These are phyloP conservation scores for Endotrypanum monterogeii DNA, from an alignment of 208 protist species.

Conservation along the genomic window DNA sequence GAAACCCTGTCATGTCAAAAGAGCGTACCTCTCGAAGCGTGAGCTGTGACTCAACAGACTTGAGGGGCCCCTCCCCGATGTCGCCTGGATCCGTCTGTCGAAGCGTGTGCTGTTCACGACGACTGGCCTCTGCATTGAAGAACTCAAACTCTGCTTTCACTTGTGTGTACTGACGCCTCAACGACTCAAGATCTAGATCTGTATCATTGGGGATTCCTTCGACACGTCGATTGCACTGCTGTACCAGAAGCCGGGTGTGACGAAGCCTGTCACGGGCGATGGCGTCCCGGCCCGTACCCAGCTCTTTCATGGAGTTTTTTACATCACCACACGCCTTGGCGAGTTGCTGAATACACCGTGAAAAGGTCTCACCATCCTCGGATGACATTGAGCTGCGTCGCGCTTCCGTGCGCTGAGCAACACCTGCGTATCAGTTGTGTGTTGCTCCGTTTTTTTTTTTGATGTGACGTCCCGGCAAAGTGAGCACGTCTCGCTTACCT, in stretches of 20 bases:
- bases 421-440: too few species aligned
- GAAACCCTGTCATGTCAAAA: conserved; percentile 61
- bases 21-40: conserved; percentile 46
- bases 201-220: conserved; percentile 21
- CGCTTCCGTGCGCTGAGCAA: too few species aligned
- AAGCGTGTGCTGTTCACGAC: conserved; percentile 63
- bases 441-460: too few species aligned
- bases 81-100: conserved; percentile 25
- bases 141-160: conserved; percentile 43
- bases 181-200: conserved; percentile 29
- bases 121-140: conserved; percentile 48
- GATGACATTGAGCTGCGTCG: conserved; percentile 43
- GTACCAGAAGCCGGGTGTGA: conserved; percentile 44
- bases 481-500: neutral
- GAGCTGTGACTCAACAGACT: conserved; percentile 35
- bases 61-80: conserved; percentile 11
- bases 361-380: conserved; percentile 59
- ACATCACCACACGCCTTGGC: conserved; percentile 52
- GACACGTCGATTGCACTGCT: conserved; percentile 47
- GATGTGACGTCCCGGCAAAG: too few species aligned
- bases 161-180: conserved; percentile 48
- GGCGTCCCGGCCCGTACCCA: conserved; percentile 60
- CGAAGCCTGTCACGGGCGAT: conserved; percentile 62
- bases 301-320: conserved; percentile 42
- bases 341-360: conserved; percentile 57